A percentile compares a stretch with the other conserved stretches of the same genome.
Conservation (phyloP, 208 protist species). For the Porcisia hertigi region DNA sequence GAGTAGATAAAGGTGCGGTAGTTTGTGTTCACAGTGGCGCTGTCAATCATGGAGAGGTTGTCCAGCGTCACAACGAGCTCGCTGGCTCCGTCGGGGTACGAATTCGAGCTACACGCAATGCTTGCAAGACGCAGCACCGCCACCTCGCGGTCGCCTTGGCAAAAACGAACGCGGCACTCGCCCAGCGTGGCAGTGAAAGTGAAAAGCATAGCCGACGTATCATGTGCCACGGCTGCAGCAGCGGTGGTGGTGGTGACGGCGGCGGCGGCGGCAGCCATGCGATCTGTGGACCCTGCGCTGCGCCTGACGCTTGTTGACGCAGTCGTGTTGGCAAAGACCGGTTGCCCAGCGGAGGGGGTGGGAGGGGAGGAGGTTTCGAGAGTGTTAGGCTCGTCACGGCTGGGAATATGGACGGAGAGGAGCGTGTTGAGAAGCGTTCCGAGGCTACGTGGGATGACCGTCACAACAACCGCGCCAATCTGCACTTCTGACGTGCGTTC, state of each 20-base stretch:
- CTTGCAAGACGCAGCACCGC: constrained; percentile 38
- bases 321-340: background rate
- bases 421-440: constrained; percentile 73
- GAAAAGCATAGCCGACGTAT: constrained; percentile 8
- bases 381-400: constrained; percentile 4
- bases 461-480: constrained; percentile 50
- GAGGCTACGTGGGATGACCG: constrained; percentile 60
- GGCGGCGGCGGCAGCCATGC: background rate
- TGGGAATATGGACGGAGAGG: constrained; percentile 64
- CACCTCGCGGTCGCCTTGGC: constrained; percentile 46
- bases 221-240: background rate
- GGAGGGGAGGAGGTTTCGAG: background rate
- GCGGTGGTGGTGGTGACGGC: no score
- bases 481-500: constrained; percentile 39
- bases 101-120: constrained; percentile 27
- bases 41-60: constrained; percentile 57
- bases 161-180: constrained; percentile 40
- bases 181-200: constrained; percentile 21
- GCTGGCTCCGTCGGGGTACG: constrained; percentile 45
- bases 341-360: background rate
- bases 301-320: background rate
- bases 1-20: constrained; percentile 55
- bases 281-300: background rate
- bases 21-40: constrained; percentile 32
- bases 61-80: constrained; percentile 42